A percentile compares a stretch with the other conserved stretches of the same genome.
These are phyloP conservation scores for Protomyces arabidopsidicola DNA, from an alignment of 1,139 yeast genomes.

Conservation along the genomic window DNA sequence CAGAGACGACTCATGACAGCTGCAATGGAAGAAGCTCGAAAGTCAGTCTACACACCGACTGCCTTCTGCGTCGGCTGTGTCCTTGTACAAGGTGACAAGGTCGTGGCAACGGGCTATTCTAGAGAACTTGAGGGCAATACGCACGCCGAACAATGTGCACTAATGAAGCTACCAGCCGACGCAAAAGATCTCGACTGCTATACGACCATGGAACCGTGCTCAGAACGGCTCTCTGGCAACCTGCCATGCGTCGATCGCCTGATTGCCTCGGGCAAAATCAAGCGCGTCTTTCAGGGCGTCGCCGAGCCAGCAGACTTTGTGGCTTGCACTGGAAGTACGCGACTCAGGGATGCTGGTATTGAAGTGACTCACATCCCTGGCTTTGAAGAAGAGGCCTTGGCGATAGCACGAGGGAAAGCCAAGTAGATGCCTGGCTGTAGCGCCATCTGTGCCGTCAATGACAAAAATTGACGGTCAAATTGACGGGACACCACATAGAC, in stretches of 20 bases:
- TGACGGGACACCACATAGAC: too few relatives aligned
- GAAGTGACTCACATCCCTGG: conserved; percentile 81
- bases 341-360: conserved; percentile 54
- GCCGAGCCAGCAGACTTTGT: conserved; percentile 87
- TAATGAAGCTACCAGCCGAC: conserved; percentile 54
- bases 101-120: conserved; percentile 77
- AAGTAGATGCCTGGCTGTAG: not conserved
- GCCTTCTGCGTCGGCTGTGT: conserved; percentile 95
- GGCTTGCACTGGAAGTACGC: conserved; percentile 59
- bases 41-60: conserved; percentile 76
- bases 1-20: conserved; percentile 47
- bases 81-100: conserved; percentile 59
- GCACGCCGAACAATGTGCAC: conserved; percentile 95
- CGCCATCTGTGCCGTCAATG: conserved; percentile 37
- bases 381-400: conserved; percentile 64
- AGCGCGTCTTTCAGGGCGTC: conserved; percentile 84
- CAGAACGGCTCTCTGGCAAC: conserved; percentile 83
- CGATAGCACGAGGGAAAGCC: conserved; percentile 66
- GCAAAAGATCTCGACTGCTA: conserved; percentile 79
- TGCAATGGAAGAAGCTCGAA: conserved; percentile 72
- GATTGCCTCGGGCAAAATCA: conserved; percentile 51
- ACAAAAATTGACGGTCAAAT: too few relatives aligned
- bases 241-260: conserved; percentile 82
- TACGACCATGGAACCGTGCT: conserved; percentile 98
- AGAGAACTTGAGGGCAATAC: conserved; percentile 93